Conservation (phyloP, 2,329 filamentous ascomycete genomes). For the Microsporum canis region DNA sequence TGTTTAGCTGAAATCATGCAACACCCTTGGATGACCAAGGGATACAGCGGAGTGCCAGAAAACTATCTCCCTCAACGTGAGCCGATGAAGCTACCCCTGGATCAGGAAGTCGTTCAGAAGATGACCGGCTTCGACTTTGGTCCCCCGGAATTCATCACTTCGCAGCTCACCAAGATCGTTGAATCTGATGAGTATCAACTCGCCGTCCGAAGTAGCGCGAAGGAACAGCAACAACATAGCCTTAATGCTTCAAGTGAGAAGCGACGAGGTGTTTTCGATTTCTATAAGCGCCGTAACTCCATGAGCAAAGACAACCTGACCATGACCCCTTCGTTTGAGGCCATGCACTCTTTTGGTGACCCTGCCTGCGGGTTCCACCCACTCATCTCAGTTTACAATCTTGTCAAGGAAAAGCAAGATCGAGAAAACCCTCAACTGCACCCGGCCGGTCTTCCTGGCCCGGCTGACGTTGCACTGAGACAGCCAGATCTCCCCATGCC, state of each 20-base stretch:
- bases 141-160: slow-evolving; percentile 66
- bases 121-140: slow-evolving; percentile 99
- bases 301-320: slow-evolving; percentile 77
- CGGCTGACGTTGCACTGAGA: slow-evolving; percentile 47
- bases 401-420: slow-evolving; percentile 90
- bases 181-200: slow-evolving; percentile 90
- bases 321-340: slow-evolving; percentile 66
- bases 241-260: slow-evolving; percentile 57
- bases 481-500: slow-evolving; percentile 70
- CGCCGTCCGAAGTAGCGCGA: slow-evolving; percentile 59
- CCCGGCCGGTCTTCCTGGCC: slow-evolving; percentile 45
- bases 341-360: slow-evolving; percentile 68
- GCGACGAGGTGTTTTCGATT: slow-evolving; percentile 84
- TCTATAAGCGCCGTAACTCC: slow-evolving; percentile 90
- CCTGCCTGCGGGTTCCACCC: slow-evolving; percentile 90
- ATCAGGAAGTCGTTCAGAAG: slow-evolving; percentile 69
- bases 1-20: slow-evolving; percentile 84
- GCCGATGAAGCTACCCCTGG: slow-evolving; percentile 72
- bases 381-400: slow-evolving; percentile 83
- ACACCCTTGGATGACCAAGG: slow-evolving; percentile 93
- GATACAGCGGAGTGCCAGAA: slow-evolving; percentile 73
- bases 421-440: slow-evolving; percentile 49
- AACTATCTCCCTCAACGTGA: slow-evolving; percentile 78
- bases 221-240: slow-evolving; percentile 52
- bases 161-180: slow-evolving; percentile 72